These are phyloP conservation scores for Ceratocystis papillata DNA, from an alignment of 2,329 filamentous ascomycete species.

Conservation along the genomic window DNA sequence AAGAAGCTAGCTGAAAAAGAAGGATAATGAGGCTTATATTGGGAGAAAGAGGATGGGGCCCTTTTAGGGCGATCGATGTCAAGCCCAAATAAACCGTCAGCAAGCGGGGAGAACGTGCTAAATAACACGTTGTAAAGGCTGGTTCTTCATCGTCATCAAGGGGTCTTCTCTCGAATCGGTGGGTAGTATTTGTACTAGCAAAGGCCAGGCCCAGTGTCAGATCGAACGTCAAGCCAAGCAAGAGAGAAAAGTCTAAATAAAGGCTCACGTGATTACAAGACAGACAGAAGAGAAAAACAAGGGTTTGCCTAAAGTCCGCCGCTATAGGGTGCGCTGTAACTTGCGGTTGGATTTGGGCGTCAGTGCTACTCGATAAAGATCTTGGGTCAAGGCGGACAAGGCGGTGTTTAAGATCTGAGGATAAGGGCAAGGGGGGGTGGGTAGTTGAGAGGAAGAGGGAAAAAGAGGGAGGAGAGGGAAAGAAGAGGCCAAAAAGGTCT, in stretches of 20 bases:
- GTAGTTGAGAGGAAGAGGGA: not conserved
- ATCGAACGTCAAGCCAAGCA: not conserved
- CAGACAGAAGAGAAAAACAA: not conserved
- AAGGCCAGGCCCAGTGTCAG: no score
- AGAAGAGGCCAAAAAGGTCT: not conserved
- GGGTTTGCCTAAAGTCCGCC: not conserved
- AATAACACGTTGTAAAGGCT: no score
- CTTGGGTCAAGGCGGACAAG: constrained; percentile 5
- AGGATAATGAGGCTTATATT: no score
- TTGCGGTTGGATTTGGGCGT: constrained; percentile 5
- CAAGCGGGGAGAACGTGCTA: no score
- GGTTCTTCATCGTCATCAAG: no score
- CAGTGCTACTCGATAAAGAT: not conserved
- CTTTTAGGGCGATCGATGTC: no score
- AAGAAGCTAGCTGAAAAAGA: no score
- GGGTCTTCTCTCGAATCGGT: no score
- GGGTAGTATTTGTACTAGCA: no score
- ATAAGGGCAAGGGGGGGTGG: not conserved
- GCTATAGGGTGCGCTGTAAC: not conserved
- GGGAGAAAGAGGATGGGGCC: no score
- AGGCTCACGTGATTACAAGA: not conserved
- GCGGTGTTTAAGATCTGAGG: not conserved
- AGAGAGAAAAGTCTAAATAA: not conserved
- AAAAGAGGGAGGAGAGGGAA: not conserved
- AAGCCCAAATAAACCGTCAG: no score